These are phyloP conservation scores for Glycyrrhiza uralensis DNA, from an alignment of 306 rosid genomes.

Conservation along the genomic window DNA sequence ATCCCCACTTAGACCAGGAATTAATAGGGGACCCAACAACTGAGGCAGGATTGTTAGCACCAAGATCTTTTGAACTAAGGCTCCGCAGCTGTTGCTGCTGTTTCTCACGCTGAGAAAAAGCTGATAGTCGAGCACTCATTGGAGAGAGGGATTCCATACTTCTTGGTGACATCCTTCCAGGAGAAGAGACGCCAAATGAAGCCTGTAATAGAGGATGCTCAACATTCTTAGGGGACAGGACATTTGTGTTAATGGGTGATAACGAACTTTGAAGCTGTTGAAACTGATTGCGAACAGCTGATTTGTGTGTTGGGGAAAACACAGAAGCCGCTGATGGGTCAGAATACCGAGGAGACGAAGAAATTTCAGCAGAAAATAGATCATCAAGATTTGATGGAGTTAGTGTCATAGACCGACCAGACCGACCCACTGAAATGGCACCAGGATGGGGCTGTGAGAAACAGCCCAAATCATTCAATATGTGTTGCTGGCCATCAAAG, in stretches of 20 bases:
- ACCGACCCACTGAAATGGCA: conserved; percentile 45
- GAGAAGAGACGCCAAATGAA: conserved; percentile 63
- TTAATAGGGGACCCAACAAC: conserved; percentile 63
- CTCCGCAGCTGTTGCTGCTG: conserved; percentile 65
- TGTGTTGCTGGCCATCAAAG: conserved; percentile 62
- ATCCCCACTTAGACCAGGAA: conserved; percentile 81
- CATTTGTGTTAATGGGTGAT: conserved; percentile 72
- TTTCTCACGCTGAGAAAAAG: conserved; percentile 63
- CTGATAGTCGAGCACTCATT: conserved; percentile 54
- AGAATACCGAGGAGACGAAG: conserved; percentile 71
- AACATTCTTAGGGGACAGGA: conserved; percentile 58
- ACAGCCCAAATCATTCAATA: conserved; percentile 62
- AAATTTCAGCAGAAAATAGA: conserved; percentile 68
- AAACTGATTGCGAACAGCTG: conserved; percentile 71
- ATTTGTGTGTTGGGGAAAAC: conserved; percentile 78
- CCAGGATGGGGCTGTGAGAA: conserved; percentile 55
- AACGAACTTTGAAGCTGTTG: conserved; percentile 76
- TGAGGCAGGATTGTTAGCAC: conserved; percentile 46
- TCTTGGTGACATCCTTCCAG: conserved; percentile 92
- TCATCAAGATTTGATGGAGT: conserved; percentile 88
- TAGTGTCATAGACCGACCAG: conserved; percentile 63
- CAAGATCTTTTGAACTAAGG: conserved; percentile 72
- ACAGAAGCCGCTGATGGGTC: conserved; percentile 56
- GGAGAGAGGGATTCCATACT: conserved; percentile 77
- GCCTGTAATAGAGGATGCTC: conserved; percentile 67